A percentile compares a stretch with the other conserved stretches of the same genome.
These are phyloP conservation scores for Arthrobotrys entomopaga DNA, from an alignment of 2,329 filamentous ascomycete species.

Conservation along the genomic window DNA sequence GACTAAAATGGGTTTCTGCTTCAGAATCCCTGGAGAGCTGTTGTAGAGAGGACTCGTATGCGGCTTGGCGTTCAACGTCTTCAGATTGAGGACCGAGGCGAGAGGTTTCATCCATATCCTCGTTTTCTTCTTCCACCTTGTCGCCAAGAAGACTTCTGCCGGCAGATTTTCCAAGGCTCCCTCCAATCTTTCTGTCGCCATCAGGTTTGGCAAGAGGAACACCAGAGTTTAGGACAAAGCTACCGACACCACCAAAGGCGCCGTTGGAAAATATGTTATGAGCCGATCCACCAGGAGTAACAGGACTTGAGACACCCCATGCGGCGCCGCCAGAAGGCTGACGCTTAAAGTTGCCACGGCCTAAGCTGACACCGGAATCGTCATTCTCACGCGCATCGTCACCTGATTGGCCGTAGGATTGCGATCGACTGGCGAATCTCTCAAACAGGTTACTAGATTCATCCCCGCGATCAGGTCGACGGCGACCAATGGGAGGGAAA, in stretches of 20 bases:
- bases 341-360: conserved; percentile 65
- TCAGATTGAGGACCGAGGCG: conserved; percentile 69
- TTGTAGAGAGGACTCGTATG: conserved; percentile 59
- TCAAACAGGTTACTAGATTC: conserved; percentile 50
- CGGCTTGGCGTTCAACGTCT: conserved; percentile 24
- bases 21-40: conserved; percentile 56
- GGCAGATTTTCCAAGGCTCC: conserved; percentile 81
- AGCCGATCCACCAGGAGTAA: conserved; percentile 70
- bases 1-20: conserved; percentile 66
- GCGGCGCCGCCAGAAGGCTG: conserved; percentile 66
- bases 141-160: conserved; percentile 71
- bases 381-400: conserved; percentile 56
- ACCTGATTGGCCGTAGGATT: conserved; percentile 24
- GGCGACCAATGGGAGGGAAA: conserved; percentile 65
- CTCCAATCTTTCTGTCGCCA: conserved; percentile 77
- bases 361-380: conserved; percentile 58
- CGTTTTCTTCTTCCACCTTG: conserved; percentile 51
- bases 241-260: conserved; percentile 58
- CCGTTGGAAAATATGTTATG: conserved; percentile 86
- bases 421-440: conserved; percentile 29
- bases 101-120: conserved; percentile 77
- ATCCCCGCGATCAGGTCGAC: conserved; percentile 65
- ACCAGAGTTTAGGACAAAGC: conserved; percentile 74
- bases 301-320: conserved; percentile 65
- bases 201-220: conserved; percentile 71